Conservation (phyloP, 805 yeast species). For the Schwanniomyces vanrijiae region DNA sequence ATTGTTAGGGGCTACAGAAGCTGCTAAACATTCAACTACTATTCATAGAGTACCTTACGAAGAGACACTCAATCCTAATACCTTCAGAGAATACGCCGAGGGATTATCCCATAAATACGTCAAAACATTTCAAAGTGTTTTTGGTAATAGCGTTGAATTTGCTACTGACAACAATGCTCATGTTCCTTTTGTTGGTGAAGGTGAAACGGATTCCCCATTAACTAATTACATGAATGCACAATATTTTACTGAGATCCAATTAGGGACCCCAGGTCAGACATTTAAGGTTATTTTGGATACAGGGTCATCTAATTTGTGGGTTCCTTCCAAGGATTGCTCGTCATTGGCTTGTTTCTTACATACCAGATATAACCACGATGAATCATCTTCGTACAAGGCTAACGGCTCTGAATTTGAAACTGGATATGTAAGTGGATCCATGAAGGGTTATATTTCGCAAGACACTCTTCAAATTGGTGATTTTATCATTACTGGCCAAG, state of each 20-base stretch:
- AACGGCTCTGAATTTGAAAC: slow-evolving; percentile 87
- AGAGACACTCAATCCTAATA: slow-evolving; percentile 52
- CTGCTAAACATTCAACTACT: slow-evolving; percentile 54
- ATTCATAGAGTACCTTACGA: slow-evolving; percentile 59
- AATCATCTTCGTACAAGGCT: slow-evolving; percentile 79
- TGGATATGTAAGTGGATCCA: slow-evolving; percentile 88
- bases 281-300: slow-evolving; percentile 96
- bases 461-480: slow-evolving; percentile 83
- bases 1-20: slow-evolving; percentile 43
- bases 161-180: slow-evolving; percentile 26
- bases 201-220: slow-evolving; percentile 67
- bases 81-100: slow-evolving; percentile 52
- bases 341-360: slow-evolving; percentile 96
- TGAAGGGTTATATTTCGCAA: slow-evolving; percentile 89
- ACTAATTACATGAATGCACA: slow-evolving; percentile 95
- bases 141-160: slow-evolving; percentile 21
- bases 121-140: slow-evolving; percentile 42
- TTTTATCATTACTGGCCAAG: slow-evolving; percentile 81
- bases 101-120: slow-evolving; percentile 65
- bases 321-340: slow-evolving; percentile 84
- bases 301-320: slow-evolving; percentile 97
- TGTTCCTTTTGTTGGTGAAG: slow-evolving; percentile 41
- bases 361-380: slow-evolving; percentile 80
- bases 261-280: slow-evolving; percentile 92
- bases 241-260: slow-evolving; percentile 84